These are phyloP conservation scores for Globomyces pollinis-pini DNA, from an alignment of 192 early-diverging fungal species.

Conservation along the genomic window DNA sequence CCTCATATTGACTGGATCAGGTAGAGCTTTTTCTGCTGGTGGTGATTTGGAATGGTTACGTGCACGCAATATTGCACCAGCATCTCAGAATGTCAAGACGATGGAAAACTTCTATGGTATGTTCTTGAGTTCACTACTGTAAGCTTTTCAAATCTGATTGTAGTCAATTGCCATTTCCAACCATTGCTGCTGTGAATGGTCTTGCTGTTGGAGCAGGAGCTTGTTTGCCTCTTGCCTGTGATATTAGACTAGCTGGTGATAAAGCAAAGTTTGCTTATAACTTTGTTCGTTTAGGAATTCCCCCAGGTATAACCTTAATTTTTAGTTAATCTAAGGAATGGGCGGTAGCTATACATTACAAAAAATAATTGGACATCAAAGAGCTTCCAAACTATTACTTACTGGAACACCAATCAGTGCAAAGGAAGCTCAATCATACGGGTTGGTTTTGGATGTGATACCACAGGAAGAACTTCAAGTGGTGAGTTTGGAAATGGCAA, in stretches of 20 bases:
- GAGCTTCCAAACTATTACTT: conserved; percentile 20
- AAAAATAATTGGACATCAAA: conserved; percentile 22
- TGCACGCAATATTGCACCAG: conserved; percentile 2
- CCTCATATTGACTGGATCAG: conserved; percentile 10
- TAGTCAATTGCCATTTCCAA: conserved; percentile 16
- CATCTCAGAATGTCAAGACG: background rate
- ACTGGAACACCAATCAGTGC: conserved; percentile 25
- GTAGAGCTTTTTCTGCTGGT: conserved; percentile 13
- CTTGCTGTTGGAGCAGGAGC: conserved; percentile 20
- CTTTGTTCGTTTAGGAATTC: conserved; percentile 17
- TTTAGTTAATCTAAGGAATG: too few relatives aligned
- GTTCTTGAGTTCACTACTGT: background rate
- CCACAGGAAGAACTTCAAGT: background rate
- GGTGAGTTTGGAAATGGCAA: conserved; percentile 12
- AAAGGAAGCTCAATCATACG: conserved; percentile 11
- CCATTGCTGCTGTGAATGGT: conserved; percentile 20
- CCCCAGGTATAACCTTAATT: too few relatives aligned
- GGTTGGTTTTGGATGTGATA: conserved; percentile 12
- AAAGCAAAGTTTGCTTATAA: conserved; percentile 20
- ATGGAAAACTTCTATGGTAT: conserved; percentile 16
- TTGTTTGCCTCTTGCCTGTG: conserved; percentile 17
- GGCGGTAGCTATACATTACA: conserved; percentile 21
- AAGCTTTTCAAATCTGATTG: too few relatives aligned
- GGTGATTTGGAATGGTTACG: conserved; percentile 15
- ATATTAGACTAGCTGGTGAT: conserved; percentile 12